Base-by-base conservation (phyloP, 2,329 filamentous ascomycete genomes). In the Apiospora rasikravindrae region DNA sequence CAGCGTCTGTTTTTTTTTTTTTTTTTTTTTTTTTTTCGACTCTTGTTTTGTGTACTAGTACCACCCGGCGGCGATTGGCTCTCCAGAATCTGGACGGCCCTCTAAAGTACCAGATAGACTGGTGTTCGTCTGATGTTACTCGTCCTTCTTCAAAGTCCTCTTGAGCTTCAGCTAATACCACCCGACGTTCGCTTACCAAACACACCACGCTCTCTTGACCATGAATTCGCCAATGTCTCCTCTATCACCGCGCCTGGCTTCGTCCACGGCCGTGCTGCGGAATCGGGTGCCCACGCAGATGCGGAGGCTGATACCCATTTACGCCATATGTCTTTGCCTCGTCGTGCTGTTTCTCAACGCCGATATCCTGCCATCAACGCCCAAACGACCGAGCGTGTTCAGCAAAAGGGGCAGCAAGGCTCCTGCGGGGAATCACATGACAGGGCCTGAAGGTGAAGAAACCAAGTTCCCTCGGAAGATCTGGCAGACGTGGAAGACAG, bases 401-500 rank as follows among this genome's bases (percentile, higher is more conserved):
- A 45, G 69, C 19, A 68, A 24, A 42, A 57, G 71, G 24, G 13
- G 29, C 5, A n/a, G 0, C n/a, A 44, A 22, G 5, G 6, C 13
- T 2, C 22, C 40, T 29, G 14, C 29, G 45, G 76, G 0, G 42
- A 71, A 75, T 73, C 61, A 73, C 74, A 72, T 69, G 78, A 70
- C 76, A 16, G 14, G n/a, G 16, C 19, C 10, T n/a, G 57, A 64
- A 64, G 51, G 49, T n/a, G 57, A 64, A 64, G 51, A 40, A 8
- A 51, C 69, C 33, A 66, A 22, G 24, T 94, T 90, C 76, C 92
- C 87, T 7, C 86, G 86, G 71, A 94, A 94, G 81, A 92, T 94
- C 75, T 94, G 92, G 92, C 92, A 94, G 81, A 92, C 90, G 0
- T 94, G 92, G 92, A 94, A 93, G 80, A 88, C 91, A 40, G 88